Evolutionary conservation across 139 green algal species (phyloP).

Genomic region (Chlamydomonas applanata): DNA sequence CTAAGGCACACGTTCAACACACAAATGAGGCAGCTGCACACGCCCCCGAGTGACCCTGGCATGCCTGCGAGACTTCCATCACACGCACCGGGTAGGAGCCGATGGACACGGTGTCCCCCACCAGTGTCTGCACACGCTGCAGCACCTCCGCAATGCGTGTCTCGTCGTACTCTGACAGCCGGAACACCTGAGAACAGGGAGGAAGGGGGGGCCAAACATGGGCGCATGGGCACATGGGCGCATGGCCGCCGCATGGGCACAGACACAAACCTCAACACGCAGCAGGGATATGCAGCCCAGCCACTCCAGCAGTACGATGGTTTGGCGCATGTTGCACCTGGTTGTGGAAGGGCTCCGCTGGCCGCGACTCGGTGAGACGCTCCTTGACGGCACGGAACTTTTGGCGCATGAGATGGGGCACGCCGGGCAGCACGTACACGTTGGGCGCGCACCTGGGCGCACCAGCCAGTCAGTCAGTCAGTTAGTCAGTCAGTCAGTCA

Average conservation of each 20-base stretch:
- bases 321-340: slow-evolving; percentile 8
- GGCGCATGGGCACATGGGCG: too few species aligned
- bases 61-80: too few species aligned
- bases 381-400: slow-evolving; percentile 62
- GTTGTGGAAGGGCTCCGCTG: slow-evolving; percentile 59
- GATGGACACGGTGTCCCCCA: slow-evolving; percentile 48
- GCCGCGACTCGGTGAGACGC: slow-evolving; percentile 36
- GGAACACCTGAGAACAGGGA: slow-evolving; percentile 23
- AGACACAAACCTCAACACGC: too few species aligned
- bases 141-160: slow-evolving; percentile 51
- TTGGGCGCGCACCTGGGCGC: slow-evolving; percentile 75
- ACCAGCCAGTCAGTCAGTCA: too few species aligned
- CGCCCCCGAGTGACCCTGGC: not conserved
- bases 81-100: slow-evolving; percentile 60
- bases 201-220: too few species aligned
- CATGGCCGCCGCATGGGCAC: too few species aligned
- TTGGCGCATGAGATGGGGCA: slow-evolving; percentile 64
- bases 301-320: too few species aligned
- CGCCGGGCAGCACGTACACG: slow-evolving; percentile 79
- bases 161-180: slow-evolving; percentile 41
- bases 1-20: not conserved
- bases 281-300: too few species aligned
- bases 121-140: slow-evolving; percentile 35
- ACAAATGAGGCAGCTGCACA: not conserved
- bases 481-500: too few species aligned